These are phyloP conservation scores for Bipolaris victoriae DNA, from an alignment of 2,329 filamentous ascomycete genomes.

Conservation along the genomic window DNA sequence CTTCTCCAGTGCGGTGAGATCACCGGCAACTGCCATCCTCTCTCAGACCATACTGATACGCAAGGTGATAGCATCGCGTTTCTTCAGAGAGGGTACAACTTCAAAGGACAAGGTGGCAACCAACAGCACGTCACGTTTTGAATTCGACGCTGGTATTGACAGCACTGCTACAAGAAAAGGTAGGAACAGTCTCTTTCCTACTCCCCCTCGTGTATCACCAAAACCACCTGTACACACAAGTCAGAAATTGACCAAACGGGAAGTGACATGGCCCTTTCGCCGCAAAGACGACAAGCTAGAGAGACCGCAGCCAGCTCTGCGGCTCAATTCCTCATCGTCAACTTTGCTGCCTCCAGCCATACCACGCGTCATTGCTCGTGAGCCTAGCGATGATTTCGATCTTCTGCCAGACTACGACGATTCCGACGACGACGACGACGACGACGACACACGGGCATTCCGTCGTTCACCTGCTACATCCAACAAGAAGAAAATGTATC, in stretches of 20 bases:
- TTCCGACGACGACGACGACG: background rate
- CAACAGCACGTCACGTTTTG: background rate
- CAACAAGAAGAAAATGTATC: background rate
- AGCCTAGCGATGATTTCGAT: background rate
- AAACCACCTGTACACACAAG: no score
- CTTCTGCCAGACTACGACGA: background rate
- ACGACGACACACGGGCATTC: background rate
- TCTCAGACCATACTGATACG: background rate
- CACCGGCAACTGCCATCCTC: background rate
- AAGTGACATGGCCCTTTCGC: slow-evolving; percentile 21
- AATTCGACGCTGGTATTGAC: slow-evolving; percentile 27
- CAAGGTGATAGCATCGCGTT: slow-evolving; percentile 23
- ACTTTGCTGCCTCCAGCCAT: slow-evolving; percentile 1
- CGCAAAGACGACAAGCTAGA: slow-evolving; percentile 12
- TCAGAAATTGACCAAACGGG: slow-evolving; percentile 7
- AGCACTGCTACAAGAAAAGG: slow-evolving; percentile 20
- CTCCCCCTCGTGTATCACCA: background rate
- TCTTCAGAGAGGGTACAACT: slow-evolving; percentile 26
- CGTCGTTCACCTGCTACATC: background rate
- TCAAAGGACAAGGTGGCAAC: slow-evolving; percentile 27
- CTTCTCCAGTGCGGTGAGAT: background rate
- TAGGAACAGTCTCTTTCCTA: slow-evolving; percentile 4
- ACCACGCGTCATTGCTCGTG: background rate
- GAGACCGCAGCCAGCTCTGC: slow-evolving; percentile 11
- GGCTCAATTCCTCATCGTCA: slow-evolving; percentile 4